Conservation (phyloP, 129 eudicot genomes). For the Flaveria sonorensis region DNA sequence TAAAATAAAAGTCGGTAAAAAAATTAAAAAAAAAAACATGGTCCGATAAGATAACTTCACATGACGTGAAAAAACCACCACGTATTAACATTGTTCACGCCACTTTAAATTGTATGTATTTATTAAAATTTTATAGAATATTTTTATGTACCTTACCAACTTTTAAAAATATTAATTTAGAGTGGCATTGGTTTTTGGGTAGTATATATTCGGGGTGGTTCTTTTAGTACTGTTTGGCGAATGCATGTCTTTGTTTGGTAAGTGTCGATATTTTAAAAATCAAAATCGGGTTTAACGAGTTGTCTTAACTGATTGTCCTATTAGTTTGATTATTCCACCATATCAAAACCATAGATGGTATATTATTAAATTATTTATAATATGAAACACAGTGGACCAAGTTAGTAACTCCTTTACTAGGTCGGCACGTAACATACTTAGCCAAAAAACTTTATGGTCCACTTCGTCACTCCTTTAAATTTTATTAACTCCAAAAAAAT, state of each 20-base stretch:
- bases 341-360: background rate
- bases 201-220: constrained; percentile 23
- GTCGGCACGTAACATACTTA: too few species aligned
- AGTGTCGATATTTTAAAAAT: background rate
- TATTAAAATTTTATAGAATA: too few species aligned
- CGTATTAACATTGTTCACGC: too few species aligned
- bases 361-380: too few species aligned
- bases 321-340: background rate
- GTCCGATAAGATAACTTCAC: too few species aligned
- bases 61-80: too few species aligned
- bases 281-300: background rate
- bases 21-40: too few species aligned
- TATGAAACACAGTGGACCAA: background rate
- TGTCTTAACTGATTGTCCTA: background rate
- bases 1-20: too few species aligned
- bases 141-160: background rate
- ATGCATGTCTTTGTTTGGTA: constrained; percentile 18
- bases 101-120: too few species aligned
- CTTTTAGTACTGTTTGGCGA: constrained; percentile 16
- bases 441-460: too few species aligned
- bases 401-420: background rate
- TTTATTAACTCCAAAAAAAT: too few species aligned
- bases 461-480: too few species aligned
- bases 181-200: constrained; percentile 21
- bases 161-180: background rate